Percentiles rank a stretch among this genome's conserved stretches.
Evolutionary conservation across 2,329 filamentous ascomycete species (phyloP).

Genomic region (Thielaviopsis musarum): DNA sequence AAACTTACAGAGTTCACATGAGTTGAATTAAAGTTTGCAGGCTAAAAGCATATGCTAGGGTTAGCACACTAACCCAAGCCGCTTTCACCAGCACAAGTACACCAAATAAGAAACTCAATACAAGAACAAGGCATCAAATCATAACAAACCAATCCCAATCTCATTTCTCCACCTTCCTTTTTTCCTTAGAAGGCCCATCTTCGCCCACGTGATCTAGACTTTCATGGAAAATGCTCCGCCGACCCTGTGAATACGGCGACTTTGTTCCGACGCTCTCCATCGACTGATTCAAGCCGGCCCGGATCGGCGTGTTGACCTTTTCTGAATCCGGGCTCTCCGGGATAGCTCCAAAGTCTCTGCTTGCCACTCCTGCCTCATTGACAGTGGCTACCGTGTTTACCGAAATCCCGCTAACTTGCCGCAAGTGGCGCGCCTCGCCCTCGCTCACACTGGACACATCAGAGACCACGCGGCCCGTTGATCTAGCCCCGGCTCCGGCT

Average conservation of each 20-base stretch:
- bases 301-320: background rate
- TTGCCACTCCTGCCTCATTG: background rate
- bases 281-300: background rate
- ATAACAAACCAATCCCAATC: background rate
- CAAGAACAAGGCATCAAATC: background rate
- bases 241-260: conserved; percentile 10
- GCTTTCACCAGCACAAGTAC: too few species aligned
- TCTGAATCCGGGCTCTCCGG: background rate
- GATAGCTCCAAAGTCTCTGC: background rate
- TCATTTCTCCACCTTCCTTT: background rate
- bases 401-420: conserved; percentile 26
- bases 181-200: background rate
- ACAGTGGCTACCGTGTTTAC: conserved; percentile 18
- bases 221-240: conserved; percentile 22
- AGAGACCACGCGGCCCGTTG: conserved; percentile 19
- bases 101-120: too few species aligned
- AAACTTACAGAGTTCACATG: too few species aligned
- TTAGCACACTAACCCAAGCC: too few species aligned
- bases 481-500: too few species aligned
- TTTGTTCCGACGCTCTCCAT: background rate
- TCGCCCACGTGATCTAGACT: conserved; percentile 20
- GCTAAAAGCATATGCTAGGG: too few species aligned
- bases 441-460: conserved; percentile 26
- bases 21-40: too few species aligned
- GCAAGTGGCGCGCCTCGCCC: conserved; percentile 23